Percentiles rank a stretch among this genome's conserved stretches.
These are phyloP conservation scores for Mycena albidolilacea DNA, from an alignment of 768 basidiomycete species.

Conservation along the genomic window DNA sequence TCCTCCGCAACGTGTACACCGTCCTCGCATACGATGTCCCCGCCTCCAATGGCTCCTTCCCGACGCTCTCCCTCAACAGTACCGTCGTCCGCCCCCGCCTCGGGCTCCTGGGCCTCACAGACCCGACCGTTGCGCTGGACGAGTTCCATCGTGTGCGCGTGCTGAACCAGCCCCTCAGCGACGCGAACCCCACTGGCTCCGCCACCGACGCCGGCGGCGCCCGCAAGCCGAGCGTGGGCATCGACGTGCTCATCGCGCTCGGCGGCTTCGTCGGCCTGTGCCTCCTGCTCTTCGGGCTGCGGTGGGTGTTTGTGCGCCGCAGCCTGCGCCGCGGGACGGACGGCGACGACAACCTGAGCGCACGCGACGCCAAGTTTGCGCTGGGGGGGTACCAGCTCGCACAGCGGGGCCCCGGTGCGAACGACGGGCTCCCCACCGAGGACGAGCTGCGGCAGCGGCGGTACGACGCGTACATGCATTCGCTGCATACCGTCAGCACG, in stretches of 20 bases:
- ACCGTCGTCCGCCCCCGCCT: constrained; percentile 60
- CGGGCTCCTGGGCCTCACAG: constrained; percentile 75
- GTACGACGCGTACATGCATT: constrained; percentile 56
- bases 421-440: constrained; percentile 50
- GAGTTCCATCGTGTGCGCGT: constrained; percentile 83
- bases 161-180: constrained; percentile 69
- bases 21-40: constrained; percentile 79
- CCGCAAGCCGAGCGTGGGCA: constrained; percentile 67
- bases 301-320: constrained; percentile 66
- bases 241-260: constrained; percentile 75
- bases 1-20: constrained; percentile 60
- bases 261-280: constrained; percentile 72
- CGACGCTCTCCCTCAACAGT: constrained; percentile 36
- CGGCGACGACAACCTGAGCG: constrained; percentile 29
- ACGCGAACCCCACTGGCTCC: constrained; percentile 27
- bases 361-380: constrained; percentile 38
- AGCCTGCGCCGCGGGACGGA: constrained; percentile 45
- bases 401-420: constrained; percentile 43
- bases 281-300: constrained; percentile 64
- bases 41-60: constrained; percentile 61
- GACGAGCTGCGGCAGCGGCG: constrained; percentile 58
- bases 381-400: constrained; percentile 25
- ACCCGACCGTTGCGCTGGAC: constrained; percentile 70
- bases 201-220: constrained; percentile 36
- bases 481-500: constrained; percentile 52